Evolutionary conservation across 441 rosid genomes (phyloP).

Genomic region (Gossypium aridum): DNA sequence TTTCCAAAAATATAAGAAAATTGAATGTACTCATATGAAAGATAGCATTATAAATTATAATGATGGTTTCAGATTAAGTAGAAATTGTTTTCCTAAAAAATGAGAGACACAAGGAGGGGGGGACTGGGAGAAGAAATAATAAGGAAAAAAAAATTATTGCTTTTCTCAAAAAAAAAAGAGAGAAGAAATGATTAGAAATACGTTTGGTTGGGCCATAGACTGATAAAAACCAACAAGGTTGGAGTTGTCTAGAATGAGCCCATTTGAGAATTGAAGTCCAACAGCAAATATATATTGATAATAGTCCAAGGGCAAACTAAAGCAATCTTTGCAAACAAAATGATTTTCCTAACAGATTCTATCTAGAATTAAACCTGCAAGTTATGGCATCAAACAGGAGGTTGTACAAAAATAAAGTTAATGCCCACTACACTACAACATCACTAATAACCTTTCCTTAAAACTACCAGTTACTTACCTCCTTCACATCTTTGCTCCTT

Average conservation of each 20-base stretch:
- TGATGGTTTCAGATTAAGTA: not conserved
- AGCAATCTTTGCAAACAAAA: not conserved
- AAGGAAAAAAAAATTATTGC: not conserved
- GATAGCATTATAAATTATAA: not conserved
- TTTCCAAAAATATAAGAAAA: no score
- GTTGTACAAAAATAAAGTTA: not conserved
- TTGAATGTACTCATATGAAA: no score
- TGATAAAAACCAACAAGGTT: not conserved
- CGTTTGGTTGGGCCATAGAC: not conserved
- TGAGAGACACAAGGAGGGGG: not conserved
- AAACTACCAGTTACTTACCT: not conserved
- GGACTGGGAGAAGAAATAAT: not conserved
- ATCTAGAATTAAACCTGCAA: not conserved
- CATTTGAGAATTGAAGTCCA: not conserved
- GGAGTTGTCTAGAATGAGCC: not conserved
- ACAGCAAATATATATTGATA: not conserved
- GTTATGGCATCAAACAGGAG: not conserved
- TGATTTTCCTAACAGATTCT: not conserved
- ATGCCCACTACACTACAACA: not conserved
- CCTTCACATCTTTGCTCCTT: slow-evolving; percentile 34
- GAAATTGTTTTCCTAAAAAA: not conserved
- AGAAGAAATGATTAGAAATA: not conserved
- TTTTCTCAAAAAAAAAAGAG: no score
- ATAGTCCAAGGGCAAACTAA: no score
- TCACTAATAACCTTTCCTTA: not conserved